Evolutionary conservation across 441 rosid genomes (phyloP), one percentile per base, ranked within the genome.

Genomic region (Cnidoscolus chayamansa): DNA sequence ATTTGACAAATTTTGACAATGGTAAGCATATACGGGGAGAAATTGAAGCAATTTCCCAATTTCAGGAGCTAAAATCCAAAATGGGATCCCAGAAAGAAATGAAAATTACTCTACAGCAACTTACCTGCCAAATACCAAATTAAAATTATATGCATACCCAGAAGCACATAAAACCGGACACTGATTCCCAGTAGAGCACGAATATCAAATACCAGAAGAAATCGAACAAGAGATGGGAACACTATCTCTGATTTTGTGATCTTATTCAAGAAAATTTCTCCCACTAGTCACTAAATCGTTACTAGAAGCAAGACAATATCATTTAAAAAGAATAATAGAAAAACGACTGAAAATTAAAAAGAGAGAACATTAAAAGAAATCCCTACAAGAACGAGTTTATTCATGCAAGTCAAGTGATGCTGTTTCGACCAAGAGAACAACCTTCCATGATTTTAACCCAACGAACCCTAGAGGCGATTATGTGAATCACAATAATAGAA

Each of bases 381-480:
- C 72, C 74, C 67, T 19, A 50, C 64, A 25, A 45, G 53, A 72
- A 68, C 9, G 65, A 62, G 72, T 20, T 59, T 47, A 54, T 62
- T 71, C 63, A 71, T 77, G 70, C 77, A 37, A 54, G 78, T 66
- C 13, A 70, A 63, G 10, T 16, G 58, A 60, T 58, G 78, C 68
- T 68, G n/a, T 68, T 19, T 57, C 48, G 62, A 19, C 65, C n/a
- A 7, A 30, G 31, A 68, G 69, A 63, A 32, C 31, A 65, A 71
- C 71, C 50, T 76, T 77, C 78, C 69, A 63, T 58, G 67, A 64
- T 37, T 59, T 25, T 35, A 58, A 32, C 55, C 35, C 61, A 72
- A 77, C 78, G 80, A 85, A 82, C 87, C 82, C 84, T 81, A 78
- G 78, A 67, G 54, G 7, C 72, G 51, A 51, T 17, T 61, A 63